A percentile compares a stretch with the other conserved stretches of the same genome.
Conservation (phyloP, 2,329 filamentous ascomycete species). For the Lecanoromycetidae sp. region DNA sequence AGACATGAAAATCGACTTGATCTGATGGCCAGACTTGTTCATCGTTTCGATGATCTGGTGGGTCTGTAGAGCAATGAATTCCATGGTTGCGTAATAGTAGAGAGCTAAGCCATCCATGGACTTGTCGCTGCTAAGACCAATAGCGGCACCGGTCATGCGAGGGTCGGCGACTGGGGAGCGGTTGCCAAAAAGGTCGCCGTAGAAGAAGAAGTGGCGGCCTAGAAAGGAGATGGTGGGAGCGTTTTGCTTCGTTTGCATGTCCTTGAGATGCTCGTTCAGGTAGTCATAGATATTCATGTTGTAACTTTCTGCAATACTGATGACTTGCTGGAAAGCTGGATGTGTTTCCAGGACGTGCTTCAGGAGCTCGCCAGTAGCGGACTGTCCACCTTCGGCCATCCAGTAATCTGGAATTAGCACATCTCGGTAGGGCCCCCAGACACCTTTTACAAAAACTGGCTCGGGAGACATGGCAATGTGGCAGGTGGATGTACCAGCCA, state of each 20-base stretch:
- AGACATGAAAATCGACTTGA: constrained; percentile 95
- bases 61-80: constrained; percentile 96
- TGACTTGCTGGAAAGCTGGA: constrained; percentile 71
- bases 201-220: constrained; percentile 93
- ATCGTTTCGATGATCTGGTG: constrained; percentile 89
- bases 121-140: constrained; percentile 79
- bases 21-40: constrained; percentile 78
- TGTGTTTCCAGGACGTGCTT: constrained; percentile 94
- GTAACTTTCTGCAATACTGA: constrained; percentile 66
- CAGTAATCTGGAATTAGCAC: constrained; percentile 84
- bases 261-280: constrained; percentile 73
- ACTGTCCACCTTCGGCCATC: constrained; percentile 96
- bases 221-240: constrained; percentile 76
- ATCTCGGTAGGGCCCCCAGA: constrained; percentile 95
- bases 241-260: constrained; percentile 54
- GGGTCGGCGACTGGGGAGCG: constrained; percentile 85
- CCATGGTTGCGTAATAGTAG: constrained; percentile 91
- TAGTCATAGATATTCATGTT: constrained; percentile 91
- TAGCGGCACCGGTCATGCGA: constrained; percentile 80
- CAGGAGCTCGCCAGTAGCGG: constrained; percentile 85
- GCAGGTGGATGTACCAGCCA: constrained; percentile 94
- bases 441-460: constrained; percentile 84
- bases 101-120: constrained; percentile 76
- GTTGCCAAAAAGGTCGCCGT: constrained; percentile 95
- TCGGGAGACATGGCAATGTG: constrained; percentile 91